Conservation (phyloP, 2,329 filamentous ascomycete species). For the Penicillium sp. region DNA sequence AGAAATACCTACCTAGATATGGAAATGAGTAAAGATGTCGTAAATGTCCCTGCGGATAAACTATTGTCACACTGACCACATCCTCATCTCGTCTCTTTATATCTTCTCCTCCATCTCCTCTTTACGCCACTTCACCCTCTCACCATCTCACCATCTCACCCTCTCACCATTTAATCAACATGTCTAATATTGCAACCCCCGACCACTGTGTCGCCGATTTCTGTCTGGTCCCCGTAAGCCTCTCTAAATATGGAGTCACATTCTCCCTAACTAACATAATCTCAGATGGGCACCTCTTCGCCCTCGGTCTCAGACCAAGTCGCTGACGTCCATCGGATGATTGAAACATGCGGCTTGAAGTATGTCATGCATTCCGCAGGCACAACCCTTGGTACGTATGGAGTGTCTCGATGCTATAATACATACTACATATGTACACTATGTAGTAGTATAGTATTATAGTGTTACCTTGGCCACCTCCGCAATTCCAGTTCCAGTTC, state of each 20-base stretch:
- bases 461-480: neutral
- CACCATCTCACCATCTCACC: too few relatives aligned
- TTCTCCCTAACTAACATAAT: neutral
- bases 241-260: neutral
- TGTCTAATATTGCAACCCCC: conserved; percentile 49
- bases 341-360: conserved; percentile 69
- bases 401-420: neutral
- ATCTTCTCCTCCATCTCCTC: neutral
- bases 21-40: neutral
- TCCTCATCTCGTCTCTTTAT: neutral
- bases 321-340: conserved; percentile 74
- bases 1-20: too few relatives aligned
- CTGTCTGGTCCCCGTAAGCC: conserved; percentile 69
- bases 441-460: too few relatives aligned
- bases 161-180: conserved; percentile 3
- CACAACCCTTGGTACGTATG: conserved; percentile 70
- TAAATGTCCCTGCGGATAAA: neutral
- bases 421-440: neutral
- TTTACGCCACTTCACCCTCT: neutral
- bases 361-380: conserved; percentile 90
- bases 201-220: conserved; percentile 76
- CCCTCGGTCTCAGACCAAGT: conserved; percentile 73
- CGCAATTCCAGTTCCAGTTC: neutral
- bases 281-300: conserved; percentile 67
- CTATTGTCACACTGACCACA: conserved; percentile 1